phyloP scores from a whole-genome alignment of 768 basidiomycete species.

The Antrodiella citrinella region DNA sequence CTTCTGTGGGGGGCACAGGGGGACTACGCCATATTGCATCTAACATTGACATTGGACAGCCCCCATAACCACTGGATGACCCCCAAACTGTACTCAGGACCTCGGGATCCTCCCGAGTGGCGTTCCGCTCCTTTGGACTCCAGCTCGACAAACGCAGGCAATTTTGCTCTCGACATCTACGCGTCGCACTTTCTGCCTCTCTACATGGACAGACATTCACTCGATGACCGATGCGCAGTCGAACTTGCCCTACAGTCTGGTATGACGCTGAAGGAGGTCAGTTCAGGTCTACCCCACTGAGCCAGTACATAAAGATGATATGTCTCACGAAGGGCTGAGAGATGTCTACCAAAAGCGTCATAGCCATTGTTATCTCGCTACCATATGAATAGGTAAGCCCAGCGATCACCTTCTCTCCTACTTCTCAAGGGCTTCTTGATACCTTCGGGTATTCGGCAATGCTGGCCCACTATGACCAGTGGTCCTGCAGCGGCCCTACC shows the following conservation, averaged over 20 bases:
- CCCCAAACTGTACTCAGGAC: background rate
- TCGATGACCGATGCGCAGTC: slow-evolving; percentile 9
- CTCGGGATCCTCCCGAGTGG: background rate
- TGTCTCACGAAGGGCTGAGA: background rate
- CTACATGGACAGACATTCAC: slow-evolving; percentile 11
- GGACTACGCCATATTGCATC: background rate
- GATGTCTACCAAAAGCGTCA: background rate
- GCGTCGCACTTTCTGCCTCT: slow-evolving; percentile 4
- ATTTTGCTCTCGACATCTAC: slow-evolving; percentile 3
- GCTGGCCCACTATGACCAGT: background rate
- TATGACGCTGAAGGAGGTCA: slow-evolving; percentile 1
- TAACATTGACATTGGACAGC: background rate
- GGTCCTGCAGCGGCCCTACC: background rate
- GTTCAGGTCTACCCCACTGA: background rate
- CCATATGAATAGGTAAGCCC: background rate
- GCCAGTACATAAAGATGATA: background rate
- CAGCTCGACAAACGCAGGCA: background rate
- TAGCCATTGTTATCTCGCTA: slow-evolving; percentile 1
- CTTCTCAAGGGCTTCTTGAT: background rate
- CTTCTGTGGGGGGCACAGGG: background rate
- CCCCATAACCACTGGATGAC: background rate
- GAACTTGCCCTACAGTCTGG: background rate
- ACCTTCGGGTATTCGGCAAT: background rate
- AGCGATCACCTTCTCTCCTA: background rate
- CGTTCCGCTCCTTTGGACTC: background rate